Conservation (phyloP, 2,329 filamentous ascomycete species). For the Verticillium nonalfalfae region DNA sequence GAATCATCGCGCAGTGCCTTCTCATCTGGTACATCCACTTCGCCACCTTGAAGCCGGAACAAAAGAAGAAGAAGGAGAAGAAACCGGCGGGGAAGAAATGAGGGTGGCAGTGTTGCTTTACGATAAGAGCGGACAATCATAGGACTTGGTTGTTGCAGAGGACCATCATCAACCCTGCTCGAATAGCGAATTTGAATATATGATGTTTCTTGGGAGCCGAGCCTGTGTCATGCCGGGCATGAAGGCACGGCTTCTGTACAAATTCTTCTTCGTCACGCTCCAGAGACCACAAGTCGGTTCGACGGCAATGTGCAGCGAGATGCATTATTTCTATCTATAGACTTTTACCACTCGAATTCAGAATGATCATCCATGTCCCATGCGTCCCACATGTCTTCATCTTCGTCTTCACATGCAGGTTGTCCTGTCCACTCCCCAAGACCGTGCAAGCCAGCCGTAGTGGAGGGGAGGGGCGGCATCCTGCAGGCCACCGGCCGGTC, state of each 20-base stretch:
- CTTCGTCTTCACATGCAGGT: background rate
- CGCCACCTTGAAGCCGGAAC: constrained; percentile 55
- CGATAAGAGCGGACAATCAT: background rate
- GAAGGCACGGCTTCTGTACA: background rate
- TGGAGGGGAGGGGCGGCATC: background rate
- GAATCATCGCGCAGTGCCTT: constrained; percentile 35
- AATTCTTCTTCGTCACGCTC: background rate
- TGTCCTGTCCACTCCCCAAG: background rate
- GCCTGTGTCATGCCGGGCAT: background rate
- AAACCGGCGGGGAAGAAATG: constrained; percentile 25
- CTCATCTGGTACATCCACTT: constrained; percentile 54
- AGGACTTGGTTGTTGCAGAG: background rate
- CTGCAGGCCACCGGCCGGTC: background rate
- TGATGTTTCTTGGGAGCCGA: background rate
- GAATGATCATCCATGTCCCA: background rate
- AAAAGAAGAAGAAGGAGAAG: constrained; percentile 47
- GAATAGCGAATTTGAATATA: background rate
- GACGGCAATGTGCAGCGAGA: background rate
- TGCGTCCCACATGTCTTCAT: background rate
- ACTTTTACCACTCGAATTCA: background rate
- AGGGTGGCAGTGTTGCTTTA: constrained; percentile 13
- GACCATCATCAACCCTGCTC: background rate
- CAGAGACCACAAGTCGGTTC: background rate
- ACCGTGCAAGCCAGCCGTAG: background rate
- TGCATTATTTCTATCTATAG: background rate